phyloP scores from a whole-genome alignment of 225 moss, liverwort and hornwort species.

The Bryoerythrophyllum caledonicum region DNA sequence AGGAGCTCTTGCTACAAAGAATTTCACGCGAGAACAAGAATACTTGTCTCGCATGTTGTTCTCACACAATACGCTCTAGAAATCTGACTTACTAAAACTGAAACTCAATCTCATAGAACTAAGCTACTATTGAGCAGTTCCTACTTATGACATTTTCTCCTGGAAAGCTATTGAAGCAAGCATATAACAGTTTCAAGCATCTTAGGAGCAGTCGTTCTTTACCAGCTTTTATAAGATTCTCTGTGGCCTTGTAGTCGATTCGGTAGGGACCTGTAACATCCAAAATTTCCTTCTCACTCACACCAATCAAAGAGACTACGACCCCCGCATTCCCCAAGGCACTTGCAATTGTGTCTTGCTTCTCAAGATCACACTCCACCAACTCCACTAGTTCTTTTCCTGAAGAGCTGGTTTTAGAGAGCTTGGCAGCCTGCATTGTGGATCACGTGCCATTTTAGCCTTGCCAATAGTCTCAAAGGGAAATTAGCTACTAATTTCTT shows the following conservation, averaged over 20 bases:
- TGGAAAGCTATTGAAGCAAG: not conserved
- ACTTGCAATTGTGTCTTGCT: constrained; percentile 41
- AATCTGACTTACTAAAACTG: not conserved
- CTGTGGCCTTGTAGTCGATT: constrained; percentile 68
- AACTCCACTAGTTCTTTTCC: constrained; percentile 43
- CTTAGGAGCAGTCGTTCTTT: constrained; percentile 5
- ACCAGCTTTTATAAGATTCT: constrained; percentile 72
- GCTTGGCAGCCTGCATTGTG: constrained; percentile 10
- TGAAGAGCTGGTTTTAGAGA: constrained; percentile 13
- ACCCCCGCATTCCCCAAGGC: constrained; percentile 66
- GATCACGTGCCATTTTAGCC: not conserved
- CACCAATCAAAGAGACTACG: constrained; percentile 70
- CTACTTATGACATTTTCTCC: not conserved
- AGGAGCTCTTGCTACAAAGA: too few species aligned
- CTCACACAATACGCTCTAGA: not conserved
- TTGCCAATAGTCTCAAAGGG: not conserved
- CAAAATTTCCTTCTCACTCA: constrained; percentile 65
- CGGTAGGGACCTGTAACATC: constrained; percentile 67
- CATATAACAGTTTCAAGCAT: not conserved
- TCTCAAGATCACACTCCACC: constrained; percentile 64
- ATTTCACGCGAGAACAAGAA: not conserved
- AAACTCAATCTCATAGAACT: not conserved
- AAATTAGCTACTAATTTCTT: not conserved
- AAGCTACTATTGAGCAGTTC: not conserved
- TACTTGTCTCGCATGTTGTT: not conserved